Base-by-base conservation (phyloP, 2,329 filamentous ascomycete species). In the Bisporella sp. region DNA sequence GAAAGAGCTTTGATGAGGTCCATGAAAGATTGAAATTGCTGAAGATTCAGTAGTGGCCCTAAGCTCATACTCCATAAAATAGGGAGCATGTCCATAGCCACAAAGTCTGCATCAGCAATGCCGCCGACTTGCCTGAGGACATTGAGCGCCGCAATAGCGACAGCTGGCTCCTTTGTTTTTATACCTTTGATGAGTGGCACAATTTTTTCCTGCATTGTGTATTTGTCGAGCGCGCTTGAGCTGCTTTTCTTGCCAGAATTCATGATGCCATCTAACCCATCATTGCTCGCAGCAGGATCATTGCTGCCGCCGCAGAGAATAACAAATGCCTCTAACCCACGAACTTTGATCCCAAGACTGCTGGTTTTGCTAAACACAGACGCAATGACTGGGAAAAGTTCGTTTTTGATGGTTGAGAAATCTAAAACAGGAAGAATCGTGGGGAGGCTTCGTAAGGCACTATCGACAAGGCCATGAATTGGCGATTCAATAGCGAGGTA, bases 121-220 rank as follows among this genome's bases (percentile, higher is more conserved):
- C 81, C 79, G 6, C 90, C 90, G 31, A 99, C 85, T 45, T 96
- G 86, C 46, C 80, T 81, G 57, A 97, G 82, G 1, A 96, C 89
- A 49, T 84, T 85, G 33, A 97, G 74, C 0, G 90, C 86, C 5
- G 92, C 91, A 75, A 97, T 87, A 88, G 97, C 97, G 7, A 99
- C 93, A 6, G 90, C 91, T 0, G 93, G 93, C 66, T 99, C 93
- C 65, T 96, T 97, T 0, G 93, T 99, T 69, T 96, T 97, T 71
- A 99, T 97, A 2, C 77, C 90, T 63, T 88, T 90, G 54, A 99
- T 76, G 4, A 97, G 72, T 0, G 93, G 93, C 0, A 97, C 80
- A 33, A 99, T 87, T 72, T 96, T 97, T 66, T 99, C 93, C 66
- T 99, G 93, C 71, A 99, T 92, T 0, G 93, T 97, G 64, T 93